Evolutionary conservation across 2,329 filamentous ascomycete genomes (phyloP).

Genomic region (Exophiala bonariae): DNA sequence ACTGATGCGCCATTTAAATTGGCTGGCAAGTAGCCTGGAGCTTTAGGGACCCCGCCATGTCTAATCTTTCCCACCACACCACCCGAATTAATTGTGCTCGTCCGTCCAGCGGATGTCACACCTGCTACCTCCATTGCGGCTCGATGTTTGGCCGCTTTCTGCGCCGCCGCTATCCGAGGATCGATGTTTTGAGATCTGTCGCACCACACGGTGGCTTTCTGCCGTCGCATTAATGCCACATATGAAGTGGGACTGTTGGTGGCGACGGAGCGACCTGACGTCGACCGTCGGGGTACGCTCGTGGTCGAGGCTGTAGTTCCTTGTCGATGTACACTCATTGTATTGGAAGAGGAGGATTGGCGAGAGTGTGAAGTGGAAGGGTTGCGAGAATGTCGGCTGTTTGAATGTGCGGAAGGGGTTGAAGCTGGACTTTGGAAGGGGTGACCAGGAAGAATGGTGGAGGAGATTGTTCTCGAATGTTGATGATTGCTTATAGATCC

Average conservation of each 20-base stretch:
- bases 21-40: conserved; percentile 75
- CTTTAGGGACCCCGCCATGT: conserved; percentile 78
- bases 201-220: conserved; percentile 98
- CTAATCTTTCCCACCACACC: conserved; percentile 72
- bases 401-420: conserved; percentile 6
- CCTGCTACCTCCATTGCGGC: conserved; percentile 82
- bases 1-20: conserved; percentile 78
- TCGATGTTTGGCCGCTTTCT: conserved; percentile 81
- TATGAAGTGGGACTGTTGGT: conserved; percentile 53
- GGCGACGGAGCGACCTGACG: conserved; percentile 26
- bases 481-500: conserved; percentile 22
- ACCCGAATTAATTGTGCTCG: conserved; percentile 61
- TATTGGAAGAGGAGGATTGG: conserved; percentile 22
- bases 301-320: conserved; percentile 23
- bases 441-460: conserved; percentile 13
- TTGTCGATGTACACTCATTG: conserved; percentile 28
- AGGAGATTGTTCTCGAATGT: conserved; percentile 24
- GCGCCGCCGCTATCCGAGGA: conserved; percentile 76
- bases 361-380: conserved; percentile 24
- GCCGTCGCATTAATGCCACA: conserved; percentile 91
- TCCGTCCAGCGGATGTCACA: conserved; percentile 54
- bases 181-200: conserved; percentile 92
- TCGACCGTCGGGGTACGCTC: conserved; percentile 28
- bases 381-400: conserved; percentile 10
- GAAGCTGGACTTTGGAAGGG: conserved; percentile 11